Percentiles rank a stretch among this genome's conserved stretches.
phyloP scores from a whole-genome alignment of 805 yeast species.

The Gaillardinia entomophila region DNA sequence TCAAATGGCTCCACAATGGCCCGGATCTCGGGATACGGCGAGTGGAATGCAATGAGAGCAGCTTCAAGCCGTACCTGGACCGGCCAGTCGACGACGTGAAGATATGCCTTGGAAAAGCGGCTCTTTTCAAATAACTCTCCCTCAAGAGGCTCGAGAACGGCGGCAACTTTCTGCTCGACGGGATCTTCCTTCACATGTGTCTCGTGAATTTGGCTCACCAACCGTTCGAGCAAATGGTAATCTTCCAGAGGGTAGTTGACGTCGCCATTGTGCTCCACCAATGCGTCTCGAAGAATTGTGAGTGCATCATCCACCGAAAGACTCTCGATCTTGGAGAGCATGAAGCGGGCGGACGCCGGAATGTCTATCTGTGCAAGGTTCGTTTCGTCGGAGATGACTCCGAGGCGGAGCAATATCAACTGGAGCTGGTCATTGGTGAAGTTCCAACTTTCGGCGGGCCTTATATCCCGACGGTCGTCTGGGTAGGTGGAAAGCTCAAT shows the following conservation, averaged over 20 bases:
- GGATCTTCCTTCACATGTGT: constrained; percentile 3
- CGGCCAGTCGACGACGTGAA: constrained; percentile 18
- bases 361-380: background rate
- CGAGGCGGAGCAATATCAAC: background rate
- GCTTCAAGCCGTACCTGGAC: constrained; percentile 38
- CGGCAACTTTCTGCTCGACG: background rate
- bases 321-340: constrained; percentile 24
- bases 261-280: constrained; percentile 27
- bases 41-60: constrained; percentile 34
- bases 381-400: background rate
- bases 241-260: constrained; percentile 33
- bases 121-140: background rate
- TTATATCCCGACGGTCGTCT: too few relatives aligned
- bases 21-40: constrained; percentile 64
- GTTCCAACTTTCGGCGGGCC: background rate
- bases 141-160: background rate
- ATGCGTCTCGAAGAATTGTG: constrained; percentile 25
- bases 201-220: constrained; percentile 14
- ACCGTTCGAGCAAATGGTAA: constrained; percentile 23
- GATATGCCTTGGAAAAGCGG: constrained; percentile 10
- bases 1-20: constrained; percentile 59
- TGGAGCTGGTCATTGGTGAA: background rate
- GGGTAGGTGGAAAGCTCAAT: background rate
- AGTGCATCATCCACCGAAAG: constrained; percentile 20
- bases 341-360: constrained; percentile 8